These are phyloP conservation scores for Aspergillus sclerotialis DNA, from an alignment of 2,329 filamentous ascomycete species.

Conservation along the genomic window DNA sequence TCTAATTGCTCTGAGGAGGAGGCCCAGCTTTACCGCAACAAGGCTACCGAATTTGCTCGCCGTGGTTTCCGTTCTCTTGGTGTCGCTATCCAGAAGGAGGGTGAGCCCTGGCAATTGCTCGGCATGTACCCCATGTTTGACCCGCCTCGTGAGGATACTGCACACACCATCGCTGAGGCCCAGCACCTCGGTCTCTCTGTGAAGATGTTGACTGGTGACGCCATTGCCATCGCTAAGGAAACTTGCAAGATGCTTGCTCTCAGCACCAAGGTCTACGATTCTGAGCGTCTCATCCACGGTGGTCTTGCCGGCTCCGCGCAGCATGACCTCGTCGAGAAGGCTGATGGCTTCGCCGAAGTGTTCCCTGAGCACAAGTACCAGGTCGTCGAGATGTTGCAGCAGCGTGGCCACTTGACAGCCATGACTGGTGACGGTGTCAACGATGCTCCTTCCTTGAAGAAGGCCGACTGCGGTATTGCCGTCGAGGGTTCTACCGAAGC, in stretches of 20 bases:
- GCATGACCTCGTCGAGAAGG: constrained; percentile 69
- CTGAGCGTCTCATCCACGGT: constrained; percentile 68
- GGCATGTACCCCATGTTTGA: constrained; percentile 77
- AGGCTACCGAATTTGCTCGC: constrained; percentile 67
- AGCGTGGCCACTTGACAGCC: constrained; percentile 64
- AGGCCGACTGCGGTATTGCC: constrained; percentile 67
- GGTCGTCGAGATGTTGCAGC: constrained; percentile 69
- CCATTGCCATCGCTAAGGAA: constrained; percentile 72
- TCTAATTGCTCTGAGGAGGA: constrained; percentile 61
- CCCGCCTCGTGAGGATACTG: constrained; percentile 70
- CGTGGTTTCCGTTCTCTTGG: constrained; percentile 75
- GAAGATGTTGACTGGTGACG: constrained; percentile 78
- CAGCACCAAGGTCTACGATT: constrained; percentile 76
- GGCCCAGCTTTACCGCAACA: constrained; percentile 61
- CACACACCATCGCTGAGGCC: constrained; percentile 69
- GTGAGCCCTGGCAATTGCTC: constrained; percentile 65
- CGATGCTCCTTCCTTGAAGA: constrained; percentile 66
- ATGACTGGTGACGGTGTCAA: constrained; percentile 75
- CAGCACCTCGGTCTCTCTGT: constrained; percentile 69
- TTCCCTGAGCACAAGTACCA: constrained; percentile 72
- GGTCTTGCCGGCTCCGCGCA: constrained; percentile 66
- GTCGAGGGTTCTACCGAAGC: constrained; percentile 67
- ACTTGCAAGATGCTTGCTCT: constrained; percentile 77
- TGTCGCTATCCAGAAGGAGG: constrained; percentile 71
- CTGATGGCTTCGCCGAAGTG: constrained; percentile 66